Evolutionary conservation across 768 basidiomycete species (phyloP).

Genomic region (Hygrophorus russula): DNA sequence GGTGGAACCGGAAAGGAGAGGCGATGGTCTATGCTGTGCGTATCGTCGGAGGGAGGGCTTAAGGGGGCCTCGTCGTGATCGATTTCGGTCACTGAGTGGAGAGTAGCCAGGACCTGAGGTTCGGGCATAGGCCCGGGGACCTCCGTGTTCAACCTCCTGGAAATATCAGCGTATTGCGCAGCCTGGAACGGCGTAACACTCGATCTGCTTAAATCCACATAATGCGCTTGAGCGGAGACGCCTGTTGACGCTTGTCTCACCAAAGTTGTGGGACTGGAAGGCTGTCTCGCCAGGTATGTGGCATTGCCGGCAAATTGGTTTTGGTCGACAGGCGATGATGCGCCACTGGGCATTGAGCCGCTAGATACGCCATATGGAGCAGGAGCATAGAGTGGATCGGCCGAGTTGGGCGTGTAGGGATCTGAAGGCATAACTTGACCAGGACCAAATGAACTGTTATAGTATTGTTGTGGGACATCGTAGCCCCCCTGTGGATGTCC

Average conservation of each 20-base stretch:
- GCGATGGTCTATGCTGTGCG: too few species aligned
- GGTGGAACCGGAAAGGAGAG: background rate
- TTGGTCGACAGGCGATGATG: conserved; percentile 9
- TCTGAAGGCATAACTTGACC: conserved; percentile 22
- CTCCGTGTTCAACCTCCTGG: conserved; percentile 37
- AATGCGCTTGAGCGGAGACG: conserved; percentile 25
- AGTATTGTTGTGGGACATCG: conserved; percentile 12
- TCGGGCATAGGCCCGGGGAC: conserved; percentile 15
- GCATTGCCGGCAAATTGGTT: conserved; percentile 10
- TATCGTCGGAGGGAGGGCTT: too few species aligned
- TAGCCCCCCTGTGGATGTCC: conserved; percentile 3
- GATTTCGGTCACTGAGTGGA: background rate
- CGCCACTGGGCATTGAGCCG: conserved; percentile 7
- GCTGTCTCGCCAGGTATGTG: conserved; percentile 11
- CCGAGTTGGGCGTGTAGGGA: conserved; percentile 16
- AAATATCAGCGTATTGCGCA: conserved; percentile 63
- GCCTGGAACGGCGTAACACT: conserved; percentile 72
- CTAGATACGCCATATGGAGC: conserved; percentile 21
- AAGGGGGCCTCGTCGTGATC: background rate
- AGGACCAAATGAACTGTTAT: conserved; percentile 18
- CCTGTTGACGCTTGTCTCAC: conserved; percentile 13
- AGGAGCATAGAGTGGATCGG: conserved; percentile 26
- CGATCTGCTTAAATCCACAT: conserved; percentile 54
- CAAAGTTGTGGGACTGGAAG: conserved; percentile 8
- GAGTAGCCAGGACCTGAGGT: background rate